Evolutionary conservation across 2,329 filamentous ascomycete genomes (phyloP).

Genomic region (Colletotrichum sp.): DNA sequence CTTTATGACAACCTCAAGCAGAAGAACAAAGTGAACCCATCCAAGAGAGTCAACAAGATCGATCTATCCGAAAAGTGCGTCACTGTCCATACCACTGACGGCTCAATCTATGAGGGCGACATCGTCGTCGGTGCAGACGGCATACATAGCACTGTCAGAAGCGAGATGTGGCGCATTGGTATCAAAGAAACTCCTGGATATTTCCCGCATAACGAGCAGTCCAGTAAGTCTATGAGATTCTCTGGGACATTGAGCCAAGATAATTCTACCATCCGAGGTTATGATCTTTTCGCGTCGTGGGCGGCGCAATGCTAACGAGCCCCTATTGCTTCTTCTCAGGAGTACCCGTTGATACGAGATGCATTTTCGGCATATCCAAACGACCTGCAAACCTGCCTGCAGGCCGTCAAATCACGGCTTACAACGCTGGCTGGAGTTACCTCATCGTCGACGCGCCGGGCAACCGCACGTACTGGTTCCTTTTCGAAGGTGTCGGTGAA

Average conservation of each 20-base stretch:
- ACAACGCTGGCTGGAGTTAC: slow-evolving; percentile 25
- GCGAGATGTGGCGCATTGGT: slow-evolving; percentile 31
- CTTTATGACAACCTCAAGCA: slow-evolving; percentile 37
- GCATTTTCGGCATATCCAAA: slow-evolving; percentile 42
- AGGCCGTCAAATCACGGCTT: neutral
- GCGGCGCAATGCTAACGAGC: fast-evolving
- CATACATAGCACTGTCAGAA: slow-evolving; percentile 41
- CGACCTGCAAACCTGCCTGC: neutral
- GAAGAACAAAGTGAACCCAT: slow-evolving; percentile 25
- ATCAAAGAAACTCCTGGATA: slow-evolving; percentile 26
- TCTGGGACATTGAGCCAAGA: too few relatives aligned
- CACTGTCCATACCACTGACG: slow-evolving; percentile 34
- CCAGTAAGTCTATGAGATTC: neutral
- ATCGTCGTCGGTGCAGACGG: slow-evolving; percentile 46
- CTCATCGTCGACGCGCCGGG: slow-evolving; percentile 34
- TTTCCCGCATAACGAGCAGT: slow-evolving; percentile 25
- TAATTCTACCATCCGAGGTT: fast-evolving
- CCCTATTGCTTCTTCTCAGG: neutral
- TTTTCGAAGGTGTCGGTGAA: slow-evolving; percentile 33
- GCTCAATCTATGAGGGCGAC: slow-evolving; percentile 32
- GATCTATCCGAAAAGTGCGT: slow-evolving; percentile 21
- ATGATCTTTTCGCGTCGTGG: fast-evolving
- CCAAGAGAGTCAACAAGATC: slow-evolving; percentile 16
- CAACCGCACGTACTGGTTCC: slow-evolving; percentile 39
- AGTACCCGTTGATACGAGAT: slow-evolving; percentile 22